These are phyloP conservation scores for Aaosphaeria arxii DNA, from an alignment of 2,329 filamentous ascomycete genomes.

Conservation along the genomic window DNA sequence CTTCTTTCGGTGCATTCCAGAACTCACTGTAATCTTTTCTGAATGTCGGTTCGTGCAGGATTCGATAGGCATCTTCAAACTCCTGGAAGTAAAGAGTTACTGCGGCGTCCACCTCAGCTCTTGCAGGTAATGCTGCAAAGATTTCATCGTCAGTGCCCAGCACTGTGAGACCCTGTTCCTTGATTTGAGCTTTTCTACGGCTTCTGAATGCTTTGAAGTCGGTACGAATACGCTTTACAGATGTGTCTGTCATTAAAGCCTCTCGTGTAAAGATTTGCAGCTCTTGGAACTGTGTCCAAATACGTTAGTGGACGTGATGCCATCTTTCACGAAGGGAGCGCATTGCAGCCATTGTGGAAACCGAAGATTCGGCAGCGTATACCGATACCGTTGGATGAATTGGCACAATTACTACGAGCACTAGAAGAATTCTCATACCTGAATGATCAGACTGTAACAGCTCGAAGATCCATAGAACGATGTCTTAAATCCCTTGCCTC, in stretches of 20 bases:
- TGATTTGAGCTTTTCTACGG: slow-evolving; percentile 22
- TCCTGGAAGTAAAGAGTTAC: slow-evolving; percentile 48
- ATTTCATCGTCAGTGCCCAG: slow-evolving; percentile 31
- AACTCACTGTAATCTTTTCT: slow-evolving; percentile 48
- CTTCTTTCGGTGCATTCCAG: slow-evolving; percentile 38
- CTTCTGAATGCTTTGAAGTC: slow-evolving; percentile 34
- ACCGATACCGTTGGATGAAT: background rate
- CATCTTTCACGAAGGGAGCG: background rate
- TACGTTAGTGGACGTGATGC: background rate
- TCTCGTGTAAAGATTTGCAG: slow-evolving; percentile 33
- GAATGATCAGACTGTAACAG: slow-evolving; percentile 31
- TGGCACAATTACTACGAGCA: background rate
- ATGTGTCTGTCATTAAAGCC: slow-evolving; percentile 24
- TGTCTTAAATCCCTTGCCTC: slow-evolving; percentile 45
- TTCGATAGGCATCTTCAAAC: slow-evolving; percentile 52
- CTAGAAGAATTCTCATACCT: slow-evolving; percentile 18
- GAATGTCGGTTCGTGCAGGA: slow-evolving; percentile 55
- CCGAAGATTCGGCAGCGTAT: background rate
- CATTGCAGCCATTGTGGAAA: background rate
- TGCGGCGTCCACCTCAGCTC: slow-evolving; percentile 40
- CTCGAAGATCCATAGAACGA: slow-evolving; percentile 45
- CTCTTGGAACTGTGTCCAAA: slow-evolving; percentile 28
- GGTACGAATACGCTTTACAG: slow-evolving; percentile 24
- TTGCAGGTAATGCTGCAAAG: slow-evolving; percentile 34
- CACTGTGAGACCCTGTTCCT: slow-evolving; percentile 14